A percentile compares a stretch with the other conserved stretches of the same genome.
phyloP scores from a whole-genome alignment of 768 basidiomycete genomes.

The Tylopilus rubrobrunneus region DNA sequence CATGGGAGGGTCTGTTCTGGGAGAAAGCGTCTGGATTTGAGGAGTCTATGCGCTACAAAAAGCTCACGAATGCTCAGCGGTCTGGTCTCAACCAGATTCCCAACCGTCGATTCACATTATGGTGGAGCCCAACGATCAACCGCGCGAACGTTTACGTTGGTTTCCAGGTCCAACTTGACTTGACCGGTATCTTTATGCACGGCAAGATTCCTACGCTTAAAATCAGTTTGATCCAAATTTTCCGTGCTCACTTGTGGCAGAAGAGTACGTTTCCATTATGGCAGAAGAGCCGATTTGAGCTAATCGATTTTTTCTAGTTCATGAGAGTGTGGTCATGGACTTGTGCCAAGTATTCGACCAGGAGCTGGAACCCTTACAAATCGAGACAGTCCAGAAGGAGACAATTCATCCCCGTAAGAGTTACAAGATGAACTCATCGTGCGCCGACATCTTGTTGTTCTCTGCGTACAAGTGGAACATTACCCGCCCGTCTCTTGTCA shows the following conservation, averaged over 20 bases:
- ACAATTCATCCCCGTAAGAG: conserved; percentile 99
- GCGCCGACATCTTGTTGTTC: conserved; percentile 96
- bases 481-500: conserved; percentile 89
- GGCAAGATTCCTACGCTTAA: conserved; percentile 98
- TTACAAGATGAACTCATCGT: conserved; percentile 99
- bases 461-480: conserved; percentile 99
- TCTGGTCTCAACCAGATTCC: conserved; percentile 98
- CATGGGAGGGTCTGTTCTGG: conserved; percentile 99
- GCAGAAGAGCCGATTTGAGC: conserved; percentile 12
- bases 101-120: conserved; percentile 97
- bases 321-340: conserved; percentile 92
- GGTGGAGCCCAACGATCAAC: conserved; percentile 99
- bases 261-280: conserved; percentile 66
- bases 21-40: conserved; percentile 98
- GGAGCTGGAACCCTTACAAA: conserved; percentile 95
- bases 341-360: conserved; percentile 99
- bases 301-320: conserved; percentile 44
- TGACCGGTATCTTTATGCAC: conserved; percentile 98
- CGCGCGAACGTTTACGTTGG: conserved; percentile 99
- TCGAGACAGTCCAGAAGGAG: conserved; percentile 99
- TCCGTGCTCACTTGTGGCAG: conserved; percentile 99
- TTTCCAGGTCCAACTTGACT: conserved; percentile 99
- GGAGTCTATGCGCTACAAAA: conserved; percentile 94
- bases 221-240: conserved; percentile 99
- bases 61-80: conserved; percentile 96